Evolutionary conservation across 2,329 filamentous ascomycete species (phyloP).

Genomic region (Sclerotinia spermophila): DNA sequence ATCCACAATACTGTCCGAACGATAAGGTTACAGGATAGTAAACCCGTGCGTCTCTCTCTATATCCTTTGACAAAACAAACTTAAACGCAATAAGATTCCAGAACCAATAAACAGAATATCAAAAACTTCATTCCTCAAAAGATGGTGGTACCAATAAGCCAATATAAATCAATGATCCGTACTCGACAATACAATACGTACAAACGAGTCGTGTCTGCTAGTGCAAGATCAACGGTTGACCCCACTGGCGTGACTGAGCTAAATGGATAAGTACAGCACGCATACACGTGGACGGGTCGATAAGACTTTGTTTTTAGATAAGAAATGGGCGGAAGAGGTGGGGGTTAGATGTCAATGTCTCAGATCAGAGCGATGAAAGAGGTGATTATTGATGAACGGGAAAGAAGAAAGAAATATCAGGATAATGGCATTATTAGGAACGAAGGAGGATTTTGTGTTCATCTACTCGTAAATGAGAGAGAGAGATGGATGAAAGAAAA

Average conservation of each 20-base stretch:
- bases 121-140: background rate
- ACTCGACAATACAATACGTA: background rate
- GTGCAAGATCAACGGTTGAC: background rate
- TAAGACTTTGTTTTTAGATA: conserved; percentile 5
- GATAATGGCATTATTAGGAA: background rate
- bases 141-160: background rate
- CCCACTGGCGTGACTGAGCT: background rate
- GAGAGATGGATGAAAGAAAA: background rate
- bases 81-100: background rate
- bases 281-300: conserved; percentile 9
- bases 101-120: background rate
- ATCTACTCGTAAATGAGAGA: background rate
- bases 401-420: background rate
- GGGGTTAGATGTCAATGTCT: background rate
- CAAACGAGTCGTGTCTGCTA: background rate
- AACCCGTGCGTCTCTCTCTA: background rate
- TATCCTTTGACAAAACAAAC: background rate
- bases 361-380: background rate
- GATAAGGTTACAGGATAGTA: background rate
- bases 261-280: background rate
- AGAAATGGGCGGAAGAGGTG: background rate
- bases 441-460: background rate
- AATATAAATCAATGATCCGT: background rate
- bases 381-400: background rate
- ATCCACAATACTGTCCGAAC: background rate